Conservation (phyloP, 2,329 filamentous ascomycete species). For the Colletotrichum magnum region DNA sequence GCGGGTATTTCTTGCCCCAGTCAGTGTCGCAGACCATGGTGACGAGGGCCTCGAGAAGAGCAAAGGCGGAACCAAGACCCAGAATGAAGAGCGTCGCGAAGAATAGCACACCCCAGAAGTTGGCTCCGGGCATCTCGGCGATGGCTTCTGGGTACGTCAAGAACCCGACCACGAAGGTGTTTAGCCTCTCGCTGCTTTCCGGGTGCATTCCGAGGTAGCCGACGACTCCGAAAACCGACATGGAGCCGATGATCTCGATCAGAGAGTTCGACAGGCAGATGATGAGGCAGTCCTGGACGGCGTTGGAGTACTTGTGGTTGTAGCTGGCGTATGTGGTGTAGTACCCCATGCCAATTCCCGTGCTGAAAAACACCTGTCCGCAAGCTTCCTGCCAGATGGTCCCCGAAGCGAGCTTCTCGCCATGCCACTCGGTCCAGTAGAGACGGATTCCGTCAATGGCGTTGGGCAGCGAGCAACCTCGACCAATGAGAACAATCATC, state of each 20-base stretch:
- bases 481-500: constrained; percentile 65
- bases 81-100: constrained; percentile 69
- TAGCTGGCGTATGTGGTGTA: constrained; percentile 70
- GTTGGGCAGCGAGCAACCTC: constrained; percentile 64
- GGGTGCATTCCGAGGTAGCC: constrained; percentile 55
- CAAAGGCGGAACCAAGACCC: constrained; percentile 67
- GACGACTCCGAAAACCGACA: constrained; percentile 65
- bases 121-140: constrained; percentile 67
- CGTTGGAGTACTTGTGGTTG: constrained; percentile 66
- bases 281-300: constrained; percentile 67
- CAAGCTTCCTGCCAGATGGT: constrained; percentile 68
- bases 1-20: constrained; percentile 54
- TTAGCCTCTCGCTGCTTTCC: constrained; percentile 52
- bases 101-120: constrained; percentile 67
- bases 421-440: constrained; percentile 55
- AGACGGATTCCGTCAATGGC: constrained; percentile 63
- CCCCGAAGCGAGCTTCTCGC: constrained; percentile 60
- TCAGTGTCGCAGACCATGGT: constrained; percentile 64
- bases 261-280: constrained; percentile 67
- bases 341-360: constrained; percentile 58
- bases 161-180: constrained; percentile 68
- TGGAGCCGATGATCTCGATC: constrained; percentile 62
- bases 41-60: constrained; percentile 65
- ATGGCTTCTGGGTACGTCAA: constrained; percentile 67
- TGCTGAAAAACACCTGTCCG: constrained; percentile 59